Base-by-base conservation (phyloP, 192 early-diverging fungal species). In the Fimicolochytrium jonesii region DNA sequence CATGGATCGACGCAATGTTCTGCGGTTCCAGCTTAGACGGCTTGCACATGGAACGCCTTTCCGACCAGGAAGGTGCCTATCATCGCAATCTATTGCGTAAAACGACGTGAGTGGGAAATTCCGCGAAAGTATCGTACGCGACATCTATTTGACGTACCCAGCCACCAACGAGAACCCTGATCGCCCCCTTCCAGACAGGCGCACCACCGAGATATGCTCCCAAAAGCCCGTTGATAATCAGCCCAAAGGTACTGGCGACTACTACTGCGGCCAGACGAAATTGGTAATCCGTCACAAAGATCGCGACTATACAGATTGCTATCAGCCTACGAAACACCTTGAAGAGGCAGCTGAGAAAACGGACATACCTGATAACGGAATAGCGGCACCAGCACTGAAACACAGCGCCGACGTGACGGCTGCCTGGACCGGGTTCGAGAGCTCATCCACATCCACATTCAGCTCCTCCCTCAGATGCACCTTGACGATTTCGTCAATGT, bases 391-490 rank as follows among this genome's bases (percentile, higher is more conserved):
- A 22, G 48, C 35, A 17, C 55, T 36, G 51, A 78, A 78, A 17
- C 61, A 63, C 5, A 74, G 25, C 2, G 72, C 76, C 6, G 44
- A 54, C 11, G 71, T 60, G 4, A 69, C 45, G 22, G 71, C 70
- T 5, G 77, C 77, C 49, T 75, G 60, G 33, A 60, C 31, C 22
- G 75, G 75, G 43, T 78, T 78, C 20, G 71, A 39, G 29, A 78
- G 46, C 22, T 76, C 63, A 39, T 73, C 68, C 2, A 78, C 62
- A 48, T 78, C 71, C 6, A 77, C 78, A 31, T 62, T 78, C 22
- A 78, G 52, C 54, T 78, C 77, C 33, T 78, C 77, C 36, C 75
- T 51, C 22, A 74, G 33, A 46, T 78, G 77, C 6, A 74, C 57
- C 31, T 68, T 60, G 22, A 77, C 72, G 33, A 77, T 57, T 53